These are phyloP conservation scores for Corymbia calophylla DNA, from an alignment of 441 rosid species.

Conservation along the genomic window DNA sequence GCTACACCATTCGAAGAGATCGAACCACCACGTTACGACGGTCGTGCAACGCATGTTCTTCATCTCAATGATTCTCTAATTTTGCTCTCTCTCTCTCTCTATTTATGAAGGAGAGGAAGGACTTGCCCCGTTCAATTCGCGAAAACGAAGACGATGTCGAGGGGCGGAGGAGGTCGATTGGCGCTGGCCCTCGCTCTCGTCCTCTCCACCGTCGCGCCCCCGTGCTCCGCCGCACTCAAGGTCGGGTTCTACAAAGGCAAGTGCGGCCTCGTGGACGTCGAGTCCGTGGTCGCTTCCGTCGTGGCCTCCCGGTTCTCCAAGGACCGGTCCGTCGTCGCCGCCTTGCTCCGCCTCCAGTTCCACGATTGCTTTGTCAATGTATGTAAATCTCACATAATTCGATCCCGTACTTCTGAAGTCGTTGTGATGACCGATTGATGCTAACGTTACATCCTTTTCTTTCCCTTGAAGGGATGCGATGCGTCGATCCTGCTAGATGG, in stretches of 20 bases:
- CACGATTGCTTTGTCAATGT: background rate
- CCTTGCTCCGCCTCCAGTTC: background rate
- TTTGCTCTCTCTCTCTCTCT: background rate
- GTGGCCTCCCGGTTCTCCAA: background rate
- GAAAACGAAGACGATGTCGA: background rate
- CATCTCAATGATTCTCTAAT: background rate
- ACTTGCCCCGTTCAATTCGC: background rate
- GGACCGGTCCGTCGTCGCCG: background rate
- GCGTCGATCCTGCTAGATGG: slow-evolving; percentile 58
- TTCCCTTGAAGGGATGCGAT: slow-evolving; percentile 41
- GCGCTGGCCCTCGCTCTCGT: background rate
- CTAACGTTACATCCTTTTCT: background rate
- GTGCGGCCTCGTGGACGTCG: background rate
- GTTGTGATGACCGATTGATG: background rate
- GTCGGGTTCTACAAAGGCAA: background rate
- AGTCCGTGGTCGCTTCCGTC: background rate
- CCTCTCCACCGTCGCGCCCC: background rate
- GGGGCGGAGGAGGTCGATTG: background rate
- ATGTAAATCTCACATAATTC: background rate
- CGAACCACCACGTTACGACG: background rate
- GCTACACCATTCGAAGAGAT: background rate
- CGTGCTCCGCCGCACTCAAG: background rate
- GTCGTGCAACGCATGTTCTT: background rate
- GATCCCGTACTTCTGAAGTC: background rate
- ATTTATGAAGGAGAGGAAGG: background rate